Evolutionary conservation across 225 moss, liverwort and hornwort species (phyloP).

Genomic region (Antitrichia curtipendula): DNA sequence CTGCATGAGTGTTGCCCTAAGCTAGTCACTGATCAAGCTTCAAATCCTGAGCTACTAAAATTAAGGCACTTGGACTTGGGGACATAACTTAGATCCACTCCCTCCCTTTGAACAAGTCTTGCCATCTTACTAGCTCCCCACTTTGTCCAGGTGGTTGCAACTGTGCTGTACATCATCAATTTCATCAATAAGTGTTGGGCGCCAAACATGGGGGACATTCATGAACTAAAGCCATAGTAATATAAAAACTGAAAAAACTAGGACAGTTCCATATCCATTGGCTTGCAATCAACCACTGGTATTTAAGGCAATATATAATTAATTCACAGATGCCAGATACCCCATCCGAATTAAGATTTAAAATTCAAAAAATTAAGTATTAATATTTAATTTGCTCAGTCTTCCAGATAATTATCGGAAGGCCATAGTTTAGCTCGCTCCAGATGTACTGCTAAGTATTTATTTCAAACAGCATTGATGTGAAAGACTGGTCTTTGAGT

Average conservation of each 20-base stretch:
- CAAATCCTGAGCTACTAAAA: neutral
- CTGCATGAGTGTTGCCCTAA: too few relatives aligned
- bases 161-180: neutral
- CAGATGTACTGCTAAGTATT: neutral
- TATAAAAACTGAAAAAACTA: neutral
- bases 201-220: neutral
- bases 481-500: neutral
- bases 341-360: neutral
- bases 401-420: neutral
- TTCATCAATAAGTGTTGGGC: neutral
- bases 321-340: neutral
- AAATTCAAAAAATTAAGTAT: neutral
- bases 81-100: neutral
- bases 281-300: neutral
- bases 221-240: neutral
- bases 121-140: neutral
- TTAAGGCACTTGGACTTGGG: neutral
- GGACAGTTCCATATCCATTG: neutral
- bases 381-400: neutral
- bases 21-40: neutral
- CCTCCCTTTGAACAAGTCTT: neutral
- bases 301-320: neutral
- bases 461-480: neutral
- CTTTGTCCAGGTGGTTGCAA: neutral
- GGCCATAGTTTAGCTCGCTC: neutral